Base-by-base conservation (phyloP, 139 green algal species). In the Mesotaenium endlicherianum region DNA sequence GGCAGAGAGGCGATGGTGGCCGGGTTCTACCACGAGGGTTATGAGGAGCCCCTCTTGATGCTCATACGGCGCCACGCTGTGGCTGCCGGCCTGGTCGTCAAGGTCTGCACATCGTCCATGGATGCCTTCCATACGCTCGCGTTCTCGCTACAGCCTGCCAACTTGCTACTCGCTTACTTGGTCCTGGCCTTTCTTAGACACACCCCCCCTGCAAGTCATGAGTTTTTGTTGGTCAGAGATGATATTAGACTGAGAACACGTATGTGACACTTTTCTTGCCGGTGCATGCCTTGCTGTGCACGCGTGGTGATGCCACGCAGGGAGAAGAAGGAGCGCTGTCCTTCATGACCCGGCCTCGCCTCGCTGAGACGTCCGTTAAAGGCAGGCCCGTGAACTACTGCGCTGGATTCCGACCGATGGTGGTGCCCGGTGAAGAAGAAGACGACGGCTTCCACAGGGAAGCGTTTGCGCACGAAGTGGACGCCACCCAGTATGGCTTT, bases 11-110 rank as follows among this genome's bases (percentile, higher is more conserved):
- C 77, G 26, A 84, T 84, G 77, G 34, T 84, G 30, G 77, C 77
- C 1, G 77, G 77, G 16, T 84, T 69, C 31, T 84, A 84, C 58
- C 77, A 84, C 31, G 77, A 84, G 30, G 77, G 77, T 0, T 84
- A 84, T 57, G 77, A 84, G 58, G 43, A 84, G 36, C 64, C 77
- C 4, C 43, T 84, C 5, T 34, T 84, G 6, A 84, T 84, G 77
- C 77, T 84, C 77, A 84, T 84, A 31, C 57, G 64, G 6, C 60
- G 60, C n/a, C 55, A 64, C 40, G 20, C 31, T 6, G 58, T 84
- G 38, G 77, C 79, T n/a, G 77, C 77, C 14, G 77, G 77, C 16
- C 42, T 84, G 20, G 77, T 84, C 16, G 42, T 84, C 30, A 84
- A 84, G 76, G 76, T 77, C 70, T 31, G 30, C 59, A n/a, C 49